phyloP scores from a whole-genome alignment of 345 rosid genomes.

The Hevea brasiliensis region DNA sequence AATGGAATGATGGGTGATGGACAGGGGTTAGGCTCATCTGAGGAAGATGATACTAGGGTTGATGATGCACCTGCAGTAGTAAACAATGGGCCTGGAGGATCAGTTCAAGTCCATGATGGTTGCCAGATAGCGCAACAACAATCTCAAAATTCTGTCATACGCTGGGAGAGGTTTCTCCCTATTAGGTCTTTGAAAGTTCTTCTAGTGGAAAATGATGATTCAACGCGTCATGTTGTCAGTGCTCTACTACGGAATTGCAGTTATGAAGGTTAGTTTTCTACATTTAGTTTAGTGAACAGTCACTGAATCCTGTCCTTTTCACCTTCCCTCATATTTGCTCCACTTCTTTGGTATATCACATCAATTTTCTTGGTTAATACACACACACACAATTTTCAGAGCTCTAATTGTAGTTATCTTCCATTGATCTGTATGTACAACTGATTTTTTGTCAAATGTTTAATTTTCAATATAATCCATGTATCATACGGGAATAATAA shows the following conservation, averaged over 20 bases:
- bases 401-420: background rate
- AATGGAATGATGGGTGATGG: slow-evolving; percentile 39
- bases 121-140: slow-evolving; percentile 7
- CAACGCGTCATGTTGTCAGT: slow-evolving; percentile 75
- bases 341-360: background rate
- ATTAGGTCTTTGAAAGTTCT: slow-evolving; percentile 62
- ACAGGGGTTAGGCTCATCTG: slow-evolving; percentile 45
- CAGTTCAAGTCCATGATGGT: slow-evolving; percentile 18
- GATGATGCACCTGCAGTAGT: slow-evolving; percentile 31
- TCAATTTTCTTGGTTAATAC: background rate
- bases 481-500: background rate
- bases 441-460: background rate
- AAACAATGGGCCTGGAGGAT: slow-evolving; percentile 27
- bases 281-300: background rate
- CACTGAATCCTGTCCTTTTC: too few species aligned
- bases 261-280: slow-evolving; percentile 56
- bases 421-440: background rate
- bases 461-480: background rate
- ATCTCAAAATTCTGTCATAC: slow-evolving; percentile 27
- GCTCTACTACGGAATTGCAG: slow-evolving; percentile 85
- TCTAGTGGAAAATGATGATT: slow-evolving; percentile 77
- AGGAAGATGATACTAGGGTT: slow-evolving; percentile 48
- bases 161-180: slow-evolving; percentile 84
- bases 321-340: background rate
- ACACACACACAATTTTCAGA: background rate